Conservation (phyloP, 106 monocot genomes). For the Dactylorhiza incarnata region DNA sequence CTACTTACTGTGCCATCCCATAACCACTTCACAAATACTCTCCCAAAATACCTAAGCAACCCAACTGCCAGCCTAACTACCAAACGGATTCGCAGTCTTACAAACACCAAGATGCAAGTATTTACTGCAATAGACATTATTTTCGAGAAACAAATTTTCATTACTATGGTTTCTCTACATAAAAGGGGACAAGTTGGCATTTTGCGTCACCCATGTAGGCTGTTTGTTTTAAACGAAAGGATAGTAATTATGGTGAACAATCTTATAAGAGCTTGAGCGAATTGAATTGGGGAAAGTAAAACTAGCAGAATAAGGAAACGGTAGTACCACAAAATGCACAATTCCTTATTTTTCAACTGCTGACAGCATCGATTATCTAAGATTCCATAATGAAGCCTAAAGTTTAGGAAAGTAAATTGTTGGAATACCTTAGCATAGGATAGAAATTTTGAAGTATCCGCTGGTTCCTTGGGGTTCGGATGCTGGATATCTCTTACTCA, state of each 20-base stretch:
- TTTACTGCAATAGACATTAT: too few species aligned
- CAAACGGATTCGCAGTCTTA: too few species aligned
- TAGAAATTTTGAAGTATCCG: not conserved
- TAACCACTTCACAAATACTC: too few species aligned
- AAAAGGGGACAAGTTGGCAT: too few species aligned
- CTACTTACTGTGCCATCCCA: too few species aligned
- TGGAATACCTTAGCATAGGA: not conserved
- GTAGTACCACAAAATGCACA: not conserved
- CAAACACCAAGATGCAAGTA: too few species aligned
- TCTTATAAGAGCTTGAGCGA: not conserved
- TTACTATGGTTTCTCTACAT: too few species aligned
- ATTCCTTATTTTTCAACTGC: not conserved
- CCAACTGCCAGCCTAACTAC: too few species aligned
- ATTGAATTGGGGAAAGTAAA: not conserved
- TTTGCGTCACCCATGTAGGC: not conserved
- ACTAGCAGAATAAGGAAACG: not conserved
- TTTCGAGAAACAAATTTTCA: too few species aligned
- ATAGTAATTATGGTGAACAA: not conserved
- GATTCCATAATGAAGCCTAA: not conserved
- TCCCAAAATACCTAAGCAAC: too few species aligned
- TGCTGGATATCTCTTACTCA: not conserved
- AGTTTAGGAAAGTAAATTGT: not conserved
- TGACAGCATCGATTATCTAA: not conserved
- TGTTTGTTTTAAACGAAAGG: not conserved
- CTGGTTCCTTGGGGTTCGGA: not conserved